A percentile compares a stretch with the other conserved stretches of the same genome.
These are phyloP conservation scores for Sodiomyces alkalinus DNA, from an alignment of 2,329 filamentous ascomycete species.

Conservation along the genomic window DNA sequence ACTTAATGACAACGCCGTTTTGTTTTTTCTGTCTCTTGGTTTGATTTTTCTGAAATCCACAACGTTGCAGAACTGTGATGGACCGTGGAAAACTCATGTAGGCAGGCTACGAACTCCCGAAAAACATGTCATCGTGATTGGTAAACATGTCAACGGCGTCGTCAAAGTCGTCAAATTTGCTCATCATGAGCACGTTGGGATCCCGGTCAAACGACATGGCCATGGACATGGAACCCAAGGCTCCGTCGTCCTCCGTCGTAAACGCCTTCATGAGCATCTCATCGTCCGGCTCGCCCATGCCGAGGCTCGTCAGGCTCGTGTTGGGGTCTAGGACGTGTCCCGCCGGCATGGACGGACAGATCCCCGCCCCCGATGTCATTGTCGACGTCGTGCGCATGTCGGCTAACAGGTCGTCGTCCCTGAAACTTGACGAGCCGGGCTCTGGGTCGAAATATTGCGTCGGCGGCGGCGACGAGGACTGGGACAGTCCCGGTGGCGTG, in stretches of 20 bases:
- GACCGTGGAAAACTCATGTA: too few species aligned
- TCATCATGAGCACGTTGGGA: slow-evolving; percentile 31
- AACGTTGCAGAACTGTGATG: too few species aligned
- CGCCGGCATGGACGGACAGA: too few species aligned
- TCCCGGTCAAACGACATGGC: slow-evolving; percentile 32
- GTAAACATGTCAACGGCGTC: slow-evolving; percentile 34
- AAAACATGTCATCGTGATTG: slow-evolving; percentile 36
- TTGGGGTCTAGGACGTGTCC: too few species aligned
- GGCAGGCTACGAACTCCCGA: slow-evolving; percentile 20
- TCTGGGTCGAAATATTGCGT: slow-evolving; percentile 30
- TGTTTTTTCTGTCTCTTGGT: too few species aligned
- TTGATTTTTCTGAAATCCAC: too few species aligned
- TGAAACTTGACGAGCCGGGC: slow-evolving; percentile 15
- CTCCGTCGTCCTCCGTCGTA: slow-evolving; percentile 20
- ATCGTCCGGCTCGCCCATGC: slow-evolving; percentile 24
- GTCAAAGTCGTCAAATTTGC: slow-evolving; percentile 39
- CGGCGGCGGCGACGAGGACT: slow-evolving; percentile 40
- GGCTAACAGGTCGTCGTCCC: slow-evolving; percentile 14
- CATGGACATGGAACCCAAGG: slow-evolving; percentile 24
- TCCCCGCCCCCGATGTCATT: not conserved
- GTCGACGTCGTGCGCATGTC: slow-evolving; percentile 8
- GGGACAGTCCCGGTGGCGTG: slow-evolving; percentile 45
- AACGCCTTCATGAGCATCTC: slow-evolving; percentile 30
- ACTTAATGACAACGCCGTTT: too few species aligned
- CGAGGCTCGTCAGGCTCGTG: slow-evolving; percentile 8